Percentiles rank a stretch among this genome's conserved stretches.
Conservation (phyloP, 2,329 filamentous ascomycete genomes). For the Microcyclospora tardicrescens region DNA sequence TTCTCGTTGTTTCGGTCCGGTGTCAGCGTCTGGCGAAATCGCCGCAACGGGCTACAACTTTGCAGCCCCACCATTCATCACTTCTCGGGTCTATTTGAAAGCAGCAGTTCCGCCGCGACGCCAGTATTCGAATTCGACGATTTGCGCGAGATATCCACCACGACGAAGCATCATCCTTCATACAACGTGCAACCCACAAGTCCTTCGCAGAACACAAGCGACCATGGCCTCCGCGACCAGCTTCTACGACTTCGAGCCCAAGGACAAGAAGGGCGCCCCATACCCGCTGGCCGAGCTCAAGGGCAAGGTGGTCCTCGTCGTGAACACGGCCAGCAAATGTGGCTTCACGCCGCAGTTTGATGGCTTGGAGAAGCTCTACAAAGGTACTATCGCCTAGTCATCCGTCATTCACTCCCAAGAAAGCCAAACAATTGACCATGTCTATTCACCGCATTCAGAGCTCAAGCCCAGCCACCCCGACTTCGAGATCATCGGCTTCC, state of each 20-base stretch:
- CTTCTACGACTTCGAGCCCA: conserved; percentile 76
- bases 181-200: no score
- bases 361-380: conserved; percentile 83
- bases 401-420: not conserved
- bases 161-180: no score
- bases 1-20: no score
- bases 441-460: conserved; percentile 16
- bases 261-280: conserved; percentile 51
- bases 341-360: conserved; percentile 95
- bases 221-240: conserved; percentile 55
- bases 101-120: no score
- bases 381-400: conserved; percentile 29
- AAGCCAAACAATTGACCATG: not conserved
- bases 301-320: conserved; percentile 86
- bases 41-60: no score
- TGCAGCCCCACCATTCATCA: no score
- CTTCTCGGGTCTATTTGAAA: no score
- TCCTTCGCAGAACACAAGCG: no score
- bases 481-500: conserved; percentile 86
- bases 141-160: no score
- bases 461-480: conserved; percentile 57
- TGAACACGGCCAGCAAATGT: conserved; percentile 98
- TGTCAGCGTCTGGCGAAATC: no score
- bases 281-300: conserved; percentile 59
- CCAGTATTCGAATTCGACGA: no score